Conservation (phyloP, 148 eudicot genomes). For the Heliosperma pusillum region DNA sequence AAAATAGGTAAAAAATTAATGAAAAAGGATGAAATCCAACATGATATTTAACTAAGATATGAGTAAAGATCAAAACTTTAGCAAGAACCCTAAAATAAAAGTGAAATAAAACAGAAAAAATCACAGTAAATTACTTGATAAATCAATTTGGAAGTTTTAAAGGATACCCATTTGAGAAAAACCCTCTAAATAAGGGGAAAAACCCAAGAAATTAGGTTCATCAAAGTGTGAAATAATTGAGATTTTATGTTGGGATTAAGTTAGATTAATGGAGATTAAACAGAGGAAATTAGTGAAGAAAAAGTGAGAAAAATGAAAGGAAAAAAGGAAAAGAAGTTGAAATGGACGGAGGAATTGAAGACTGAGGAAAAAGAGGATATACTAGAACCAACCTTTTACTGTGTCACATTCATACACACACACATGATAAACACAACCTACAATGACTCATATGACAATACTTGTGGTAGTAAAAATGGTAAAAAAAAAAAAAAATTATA, state of each 20-base stretch:
- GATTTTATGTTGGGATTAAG: neutral
- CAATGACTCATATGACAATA: too few species aligned
- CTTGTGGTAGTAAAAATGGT: too few species aligned
- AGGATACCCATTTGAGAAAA: slow-evolving; percentile 15
- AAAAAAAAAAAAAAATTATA: too few species aligned
- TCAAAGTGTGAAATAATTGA: slow-evolving; percentile 5
- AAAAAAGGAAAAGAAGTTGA: neutral
- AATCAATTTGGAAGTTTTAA: slow-evolving; percentile 5
- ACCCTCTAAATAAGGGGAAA: slow-evolving; percentile 12
- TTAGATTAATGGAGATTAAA: neutral
- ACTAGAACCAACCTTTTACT: slow-evolving; percentile 1
- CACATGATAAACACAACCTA: too few species aligned
- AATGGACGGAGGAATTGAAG: slow-evolving; percentile 27
- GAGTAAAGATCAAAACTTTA: neutral
- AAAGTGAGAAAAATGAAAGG: slow-evolving; percentile 4
- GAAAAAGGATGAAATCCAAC: neutral
- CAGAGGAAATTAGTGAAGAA: neutral
- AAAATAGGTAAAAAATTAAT: neutral
- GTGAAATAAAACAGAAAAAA: neutral
- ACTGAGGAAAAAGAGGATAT: slow-evolving; percentile 31
- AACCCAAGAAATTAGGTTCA: slow-evolving; percentile 13
- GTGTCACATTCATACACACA: too few species aligned
- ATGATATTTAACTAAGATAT: neutral
- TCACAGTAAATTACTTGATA: slow-evolving; percentile 7
- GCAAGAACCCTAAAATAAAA: slow-evolving; percentile 5